A percentile compares a stretch with the other conserved stretches of the same genome.
phyloP scores from a whole-genome alignment of 2,329 filamentous ascomycete genomes.

The Cadophora sp. region DNA sequence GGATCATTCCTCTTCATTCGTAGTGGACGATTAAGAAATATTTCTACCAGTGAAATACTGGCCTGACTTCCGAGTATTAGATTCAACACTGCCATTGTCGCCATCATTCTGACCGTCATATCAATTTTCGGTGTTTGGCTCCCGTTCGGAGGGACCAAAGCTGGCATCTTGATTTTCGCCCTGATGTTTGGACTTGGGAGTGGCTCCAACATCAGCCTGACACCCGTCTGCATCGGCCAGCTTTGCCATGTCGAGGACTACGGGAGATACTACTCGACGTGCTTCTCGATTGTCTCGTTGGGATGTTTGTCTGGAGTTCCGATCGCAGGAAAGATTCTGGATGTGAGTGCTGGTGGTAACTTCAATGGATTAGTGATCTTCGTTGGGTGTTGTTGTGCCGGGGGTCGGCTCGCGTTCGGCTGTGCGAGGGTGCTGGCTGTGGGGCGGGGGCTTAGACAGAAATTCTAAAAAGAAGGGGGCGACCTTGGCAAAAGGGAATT shows the following conservation, averaged over 20 bases:
- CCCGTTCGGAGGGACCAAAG: slow-evolving; percentile 61
- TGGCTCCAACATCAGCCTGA: slow-evolving; percentile 56
- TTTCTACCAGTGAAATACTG: neutral
- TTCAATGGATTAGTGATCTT: neutral
- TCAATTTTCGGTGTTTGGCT: slow-evolving; percentile 81
- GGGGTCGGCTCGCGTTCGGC: slow-evolving; percentile 1
- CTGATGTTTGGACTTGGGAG: slow-evolving; percentile 81
- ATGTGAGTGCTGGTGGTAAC: neutral
- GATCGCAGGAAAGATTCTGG: slow-evolving; percentile 12
- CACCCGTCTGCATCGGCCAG: slow-evolving; percentile 12
- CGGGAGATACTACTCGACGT: slow-evolving; percentile 11
- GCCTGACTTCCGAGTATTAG: neutral
- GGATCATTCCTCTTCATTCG: neutral
- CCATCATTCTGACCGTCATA: slow-evolving; percentile 64
- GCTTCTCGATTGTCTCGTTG: slow-evolving; percentile 17
- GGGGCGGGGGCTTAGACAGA: neutral
- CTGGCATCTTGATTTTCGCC: slow-evolving; percentile 74
- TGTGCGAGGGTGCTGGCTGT: slow-evolving; percentile 2
- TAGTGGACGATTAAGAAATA: neutral
- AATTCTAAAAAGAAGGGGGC: neutral
- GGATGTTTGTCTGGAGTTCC: slow-evolving; percentile 10
- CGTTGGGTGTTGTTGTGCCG: slow-evolving; percentile 7
- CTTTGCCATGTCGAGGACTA: slow-evolving; percentile 3
- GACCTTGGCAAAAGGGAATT: neutral
- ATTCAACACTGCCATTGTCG: slow-evolving; percentile 56